phyloP scores from a whole-genome alignment of 2,329 filamentous ascomycete species.

The Ascochyta viciae-villosae region DNA sequence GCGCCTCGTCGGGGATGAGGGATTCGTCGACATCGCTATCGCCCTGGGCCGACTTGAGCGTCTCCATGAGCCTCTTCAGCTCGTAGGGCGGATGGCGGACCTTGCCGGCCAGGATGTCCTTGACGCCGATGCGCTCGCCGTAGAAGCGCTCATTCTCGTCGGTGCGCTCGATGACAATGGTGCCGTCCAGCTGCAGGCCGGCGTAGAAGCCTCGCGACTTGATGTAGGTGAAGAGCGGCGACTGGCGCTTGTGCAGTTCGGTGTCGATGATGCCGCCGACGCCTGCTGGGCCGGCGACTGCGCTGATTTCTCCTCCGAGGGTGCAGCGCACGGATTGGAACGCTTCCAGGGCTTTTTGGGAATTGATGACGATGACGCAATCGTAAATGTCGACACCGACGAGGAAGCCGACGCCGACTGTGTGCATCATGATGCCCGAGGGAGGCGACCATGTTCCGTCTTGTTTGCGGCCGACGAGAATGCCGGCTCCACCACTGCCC shows the following conservation, averaged over 20 bases:
- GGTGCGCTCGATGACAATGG: conserved; percentile 82
- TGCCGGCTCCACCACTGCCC: conserved; percentile 86
- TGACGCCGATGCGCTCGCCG: conserved; percentile 67
- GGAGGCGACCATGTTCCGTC: conserved; percentile 92
- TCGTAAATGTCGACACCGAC: conserved; percentile 95
- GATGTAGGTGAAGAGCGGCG: conserved; percentile 83
- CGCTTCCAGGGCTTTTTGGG: conserved; percentile 79
- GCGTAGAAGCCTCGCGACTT: conserved; percentile 90
- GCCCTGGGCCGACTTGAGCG: conserved; percentile 87
- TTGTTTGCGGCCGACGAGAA: conserved; percentile 81
- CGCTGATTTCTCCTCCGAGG: conserved; percentile 80
- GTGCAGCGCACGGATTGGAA: conserved; percentile 82
- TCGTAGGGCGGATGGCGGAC: conserved; percentile 63
- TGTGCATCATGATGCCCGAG: conserved; percentile 89
- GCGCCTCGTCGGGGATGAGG: conserved; percentile 71
- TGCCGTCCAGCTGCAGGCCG: conserved; percentile 85
- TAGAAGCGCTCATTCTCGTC: conserved; percentile 91
- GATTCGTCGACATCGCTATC: conserved; percentile 75
- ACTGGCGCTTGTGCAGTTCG: conserved; percentile 70
- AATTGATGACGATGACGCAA: conserved; percentile 92
- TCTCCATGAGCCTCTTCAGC: conserved; percentile 73
- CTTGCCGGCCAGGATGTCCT: conserved; percentile 69
- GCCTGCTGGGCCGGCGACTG: conserved; percentile 78
- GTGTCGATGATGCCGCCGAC: conserved; percentile 76
- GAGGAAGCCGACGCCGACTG: conserved; percentile 85